These are phyloP conservation scores for Pseudopediastrum boryanum DNA, from an alignment of 139 green algal genomes.

Conservation along the genomic window DNA sequence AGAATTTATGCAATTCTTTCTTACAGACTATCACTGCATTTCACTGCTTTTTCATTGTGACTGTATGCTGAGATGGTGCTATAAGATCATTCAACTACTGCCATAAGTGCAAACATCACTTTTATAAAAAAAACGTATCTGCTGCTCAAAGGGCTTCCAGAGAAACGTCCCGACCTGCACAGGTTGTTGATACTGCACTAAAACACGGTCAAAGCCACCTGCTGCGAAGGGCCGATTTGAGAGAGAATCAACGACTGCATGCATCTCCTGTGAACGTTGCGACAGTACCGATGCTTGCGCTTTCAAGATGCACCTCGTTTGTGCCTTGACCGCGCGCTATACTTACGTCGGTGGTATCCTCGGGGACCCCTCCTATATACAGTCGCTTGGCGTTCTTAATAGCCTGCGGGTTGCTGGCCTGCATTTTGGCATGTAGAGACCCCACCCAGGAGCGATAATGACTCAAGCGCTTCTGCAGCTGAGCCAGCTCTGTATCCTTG, in stretches of 20 bases:
- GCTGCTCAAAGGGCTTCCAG: too few relatives aligned
- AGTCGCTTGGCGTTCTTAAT: constrained; percentile 73
- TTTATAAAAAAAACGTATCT: too few relatives aligned
- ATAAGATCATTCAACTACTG: too few relatives aligned
- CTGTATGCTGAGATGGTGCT: too few relatives aligned
- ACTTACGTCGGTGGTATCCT: constrained; percentile 64
- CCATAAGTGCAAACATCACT: too few relatives aligned
- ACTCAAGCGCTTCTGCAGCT: constrained; percentile 16
- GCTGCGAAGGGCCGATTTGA: background rate
- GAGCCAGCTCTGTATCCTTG: constrained; percentile 27
- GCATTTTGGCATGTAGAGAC: constrained; percentile 40
- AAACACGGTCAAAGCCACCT: too few relatives aligned
- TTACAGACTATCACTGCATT: too few relatives aligned
- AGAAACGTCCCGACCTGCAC: too few relatives aligned
- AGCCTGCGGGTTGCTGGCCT: constrained; percentile 67
- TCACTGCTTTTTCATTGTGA: too few relatives aligned
- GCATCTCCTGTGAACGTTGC: background rate
- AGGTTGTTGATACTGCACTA: too few relatives aligned
- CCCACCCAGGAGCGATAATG: constrained; percentile 53
- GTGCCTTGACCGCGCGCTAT: background rate
- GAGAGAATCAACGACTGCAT: background rate
- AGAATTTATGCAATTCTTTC: too few relatives aligned
- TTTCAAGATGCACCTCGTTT: background rate
- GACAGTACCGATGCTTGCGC: background rate
- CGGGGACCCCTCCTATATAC: constrained; percentile 76